Percentiles rank a stretch among this genome's conserved stretches.
These are phyloP conservation scores for Lactarius quietus DNA, from an alignment of 768 basidiomycete species.

Conservation along the genomic window DNA sequence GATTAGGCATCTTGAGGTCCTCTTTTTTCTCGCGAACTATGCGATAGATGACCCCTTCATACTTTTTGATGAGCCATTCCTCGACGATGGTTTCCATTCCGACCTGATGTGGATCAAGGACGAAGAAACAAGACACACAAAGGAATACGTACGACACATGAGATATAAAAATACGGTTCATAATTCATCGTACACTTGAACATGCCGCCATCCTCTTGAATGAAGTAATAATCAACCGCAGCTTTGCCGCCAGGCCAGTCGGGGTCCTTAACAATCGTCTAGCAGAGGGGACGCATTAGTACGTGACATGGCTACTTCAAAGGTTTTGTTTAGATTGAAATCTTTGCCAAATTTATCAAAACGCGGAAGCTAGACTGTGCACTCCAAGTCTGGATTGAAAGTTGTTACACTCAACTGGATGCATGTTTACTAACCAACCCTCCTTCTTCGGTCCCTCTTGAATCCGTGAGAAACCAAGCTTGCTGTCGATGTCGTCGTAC, in stretches of 20 bases:
- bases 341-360: background rate
- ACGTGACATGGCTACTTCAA: background rate
- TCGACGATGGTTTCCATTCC: constrained; percentile 89
- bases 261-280: constrained; percentile 87
- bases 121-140: background rate
- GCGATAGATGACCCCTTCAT: constrained; percentile 80
- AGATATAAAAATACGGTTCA: constrained; percentile 93
- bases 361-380: background rate
- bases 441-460: constrained; percentile 75
- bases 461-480: constrained; percentile 79
- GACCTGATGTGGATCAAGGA: constrained; percentile 40
- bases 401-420: constrained; percentile 61
- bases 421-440: constrained; percentile 99
- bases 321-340: background rate
- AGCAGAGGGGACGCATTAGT: background rate
- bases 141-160: constrained; percentile 68
- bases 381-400: background rate
- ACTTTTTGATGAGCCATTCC: constrained; percentile 93
- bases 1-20: constrained; percentile 93
- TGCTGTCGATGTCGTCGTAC: constrained; percentile 88
- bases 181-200: constrained; percentile 93
- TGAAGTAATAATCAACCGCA: constrained; percentile 95
- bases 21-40: constrained; percentile 84
- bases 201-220: constrained; percentile 93
- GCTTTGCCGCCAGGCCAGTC: constrained; percentile 81